Conservation (phyloP, 495 filamentous ascomycete genomes). For the Aspergillus coremiiformis region DNA sequence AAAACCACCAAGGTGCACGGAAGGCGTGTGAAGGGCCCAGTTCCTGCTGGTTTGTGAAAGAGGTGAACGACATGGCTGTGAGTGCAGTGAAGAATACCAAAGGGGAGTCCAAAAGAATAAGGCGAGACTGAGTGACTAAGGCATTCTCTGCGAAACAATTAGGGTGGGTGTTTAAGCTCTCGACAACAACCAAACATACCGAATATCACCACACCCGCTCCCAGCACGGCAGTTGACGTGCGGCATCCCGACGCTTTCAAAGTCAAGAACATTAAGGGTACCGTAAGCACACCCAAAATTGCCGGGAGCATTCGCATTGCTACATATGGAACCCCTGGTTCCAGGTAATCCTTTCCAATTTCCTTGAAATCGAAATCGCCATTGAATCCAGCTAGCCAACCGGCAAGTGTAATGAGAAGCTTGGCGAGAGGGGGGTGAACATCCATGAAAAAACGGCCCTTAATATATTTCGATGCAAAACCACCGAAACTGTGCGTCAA, state of each 20-base stretch:
- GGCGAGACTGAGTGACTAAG: slow-evolving; percentile 83
- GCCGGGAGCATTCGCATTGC: slow-evolving; percentile 94
- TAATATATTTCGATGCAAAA: slow-evolving; percentile 97
- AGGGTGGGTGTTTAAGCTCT: neutral
- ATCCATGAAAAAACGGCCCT: slow-evolving; percentile 98
- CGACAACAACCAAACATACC: slow-evolving; percentile 44
- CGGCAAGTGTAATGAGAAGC: slow-evolving; percentile 87
- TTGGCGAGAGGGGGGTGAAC: slow-evolving; percentile 98
- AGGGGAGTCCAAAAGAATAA: slow-evolving; percentile 94
- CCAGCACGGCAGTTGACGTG: slow-evolving; percentile 72
- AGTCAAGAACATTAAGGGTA: slow-evolving; percentile 89
- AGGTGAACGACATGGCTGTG: slow-evolving; percentile 83
- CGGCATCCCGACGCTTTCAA: slow-evolving; percentile 86
- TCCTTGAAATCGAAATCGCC: slow-evolving; percentile 98
- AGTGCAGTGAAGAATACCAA: slow-evolving; percentile 89
- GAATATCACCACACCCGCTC: slow-evolving; percentile 81
- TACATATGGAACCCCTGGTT: slow-evolving; percentile 91
- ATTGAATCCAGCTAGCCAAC: slow-evolving; percentile 91
- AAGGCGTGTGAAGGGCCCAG: slow-evolving; percentile 84
- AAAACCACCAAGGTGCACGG: slow-evolving; percentile 91
- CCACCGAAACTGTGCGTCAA: slow-evolving; percentile 71
- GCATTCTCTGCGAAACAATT: slow-evolving; percentile 65
- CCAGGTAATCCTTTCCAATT: slow-evolving; percentile 97
- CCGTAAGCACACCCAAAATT: slow-evolving; percentile 74
- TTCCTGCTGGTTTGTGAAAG: slow-evolving; percentile 95